Base-by-base conservation (phyloP, 441 rosid species). In the Rhodomyrtus psidioides region DNA sequence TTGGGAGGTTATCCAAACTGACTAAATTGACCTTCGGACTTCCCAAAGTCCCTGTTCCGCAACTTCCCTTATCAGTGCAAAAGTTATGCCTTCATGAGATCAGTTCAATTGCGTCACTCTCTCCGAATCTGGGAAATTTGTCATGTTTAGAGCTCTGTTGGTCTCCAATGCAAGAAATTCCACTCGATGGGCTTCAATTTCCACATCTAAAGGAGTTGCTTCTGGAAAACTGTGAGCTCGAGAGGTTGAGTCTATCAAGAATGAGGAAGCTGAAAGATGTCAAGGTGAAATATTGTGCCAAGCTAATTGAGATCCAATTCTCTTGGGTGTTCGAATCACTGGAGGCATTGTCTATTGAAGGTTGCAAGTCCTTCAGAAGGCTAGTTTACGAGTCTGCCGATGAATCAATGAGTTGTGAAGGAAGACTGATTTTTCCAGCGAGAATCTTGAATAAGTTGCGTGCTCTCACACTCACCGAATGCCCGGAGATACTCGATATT, bases 381-480 rank as follows among this genome's bases (percentile, higher is more conserved):
- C 4, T 60, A 28, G 6, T 16, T 16, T 28, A 60, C 16, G 3
- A 28, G 6, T 7, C 1, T 7, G 24, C 19, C 17, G 8, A 62
- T 62, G 75, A 8, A 9, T 62, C 8, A 12, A 62, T 62, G 16
- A 62, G 24, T 17, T 8, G 7, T 62, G 75, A 16, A 17, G 44
- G 44, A 44, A 30, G 1, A 39, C 75, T 62, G 4, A 62, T 30
- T 8, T 30, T 62, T 0, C 44, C 24, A 30, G 16, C 13, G 13
- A 4, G 1, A 0, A 4, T 30, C 44, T 62, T 62, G 30, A 62
- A 30, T 9, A 62, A 4, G 2, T 17, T 62, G 44, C 13, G 7
- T 17, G 0, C 0, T 30, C 44, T 62, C 44, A 0, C 0, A 0
- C 12, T 60, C 1, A 0, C 0, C 0, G 0, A 0, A 0, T 62